Evolutionary conservation across 176 grass and related monocot genomes (phyloP), one percentile per base, ranked within the genome.

Genomic region (Bonia amplexicaulis): DNA sequence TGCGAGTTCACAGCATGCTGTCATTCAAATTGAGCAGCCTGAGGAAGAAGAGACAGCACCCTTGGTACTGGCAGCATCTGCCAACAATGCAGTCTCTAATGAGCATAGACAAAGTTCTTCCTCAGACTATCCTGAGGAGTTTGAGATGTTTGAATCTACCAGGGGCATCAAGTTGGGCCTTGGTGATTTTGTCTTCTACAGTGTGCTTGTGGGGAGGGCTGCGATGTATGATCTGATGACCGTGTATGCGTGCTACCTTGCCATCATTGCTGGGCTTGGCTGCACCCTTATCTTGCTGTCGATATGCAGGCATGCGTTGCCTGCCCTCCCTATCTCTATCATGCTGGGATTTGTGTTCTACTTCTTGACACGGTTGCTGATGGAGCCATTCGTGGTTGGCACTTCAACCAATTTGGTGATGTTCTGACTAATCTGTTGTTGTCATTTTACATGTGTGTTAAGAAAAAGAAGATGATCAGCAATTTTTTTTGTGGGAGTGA

Each of bases 141-240:
- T 85, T 55, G 96, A 95, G 67, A 82, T 90, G 84, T 94, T 94
- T 57, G 93, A 96, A 53, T 88, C 90, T 16, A 92, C 86, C 57
- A 94, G 91, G 74, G 96, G 93, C n/a, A 96, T 99, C 76, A 95
- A 92, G 75, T 63, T 96, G 77, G 96, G 96, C 61, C 86, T 96
- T 25, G 93, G 96, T 17, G 96, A 99, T 91, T 99, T 99, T 77
- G 86, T 99, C 66, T 99, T 96, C 89, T 99, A 96, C 60, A 99
- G 93, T 26, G 96, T 99, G 63, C 90, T 99, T 53, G 96, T 96
- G 44, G 96, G 96, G 83, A 95, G 93, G 71, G 96, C 96, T 52
- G 93, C 96, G 0, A 99, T 99, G 96, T 99, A 99, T 73, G 96
- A 96, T 88, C 79, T 99, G 76, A 99, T 96, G 93, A 99, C 93